These are phyloP conservation scores for Penicillium vulpinum DNA, from an alignment of 2,329 filamentous ascomycete genomes.

Conservation along the genomic window DNA sequence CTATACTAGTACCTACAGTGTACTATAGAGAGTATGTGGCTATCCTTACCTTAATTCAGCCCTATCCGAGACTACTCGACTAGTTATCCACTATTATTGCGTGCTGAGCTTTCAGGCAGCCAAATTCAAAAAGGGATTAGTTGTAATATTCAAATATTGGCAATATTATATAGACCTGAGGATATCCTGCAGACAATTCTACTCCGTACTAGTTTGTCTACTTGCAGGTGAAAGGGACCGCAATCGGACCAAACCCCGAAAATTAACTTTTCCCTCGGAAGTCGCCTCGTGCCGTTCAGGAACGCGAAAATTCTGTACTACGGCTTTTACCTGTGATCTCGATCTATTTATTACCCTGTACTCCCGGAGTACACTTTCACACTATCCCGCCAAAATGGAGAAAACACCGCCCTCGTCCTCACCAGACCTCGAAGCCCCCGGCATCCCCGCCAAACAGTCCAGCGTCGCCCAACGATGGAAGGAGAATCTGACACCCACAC, in stretches of 20 bases:
- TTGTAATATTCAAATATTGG: background rate
- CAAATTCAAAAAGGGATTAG: background rate
- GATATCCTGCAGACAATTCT: background rate
- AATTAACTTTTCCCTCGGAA: conserved; percentile 3
- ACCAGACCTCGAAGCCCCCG: conserved; percentile 24
- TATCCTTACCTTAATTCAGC: conserved; percentile 10
- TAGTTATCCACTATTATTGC: conserved; percentile 10
- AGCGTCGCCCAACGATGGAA: conserved; percentile 30
- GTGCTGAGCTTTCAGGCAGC: conserved; percentile 6
- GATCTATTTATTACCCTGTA: background rate
- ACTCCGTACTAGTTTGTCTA: background rate
- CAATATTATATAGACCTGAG: background rate
- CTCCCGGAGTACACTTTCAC: background rate
- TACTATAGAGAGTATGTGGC: background rate
- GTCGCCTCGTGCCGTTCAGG: conserved; percentile 4
- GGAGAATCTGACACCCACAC: conserved; percentile 30
- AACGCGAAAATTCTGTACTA: conserved; percentile 2
- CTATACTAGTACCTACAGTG: too few relatives aligned
- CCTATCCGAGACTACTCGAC: conserved; percentile 4
- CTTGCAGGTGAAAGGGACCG: background rate
- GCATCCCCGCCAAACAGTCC: conserved; percentile 9
- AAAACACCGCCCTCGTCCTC: conserved; percentile 14
- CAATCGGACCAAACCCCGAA: background rate
- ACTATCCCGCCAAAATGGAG: conserved; percentile 16
- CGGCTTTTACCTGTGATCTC: background rate